phyloP scores from a whole-genome alignment of 2,329 filamentous ascomycete genomes.

The Alternaria viburni region DNA sequence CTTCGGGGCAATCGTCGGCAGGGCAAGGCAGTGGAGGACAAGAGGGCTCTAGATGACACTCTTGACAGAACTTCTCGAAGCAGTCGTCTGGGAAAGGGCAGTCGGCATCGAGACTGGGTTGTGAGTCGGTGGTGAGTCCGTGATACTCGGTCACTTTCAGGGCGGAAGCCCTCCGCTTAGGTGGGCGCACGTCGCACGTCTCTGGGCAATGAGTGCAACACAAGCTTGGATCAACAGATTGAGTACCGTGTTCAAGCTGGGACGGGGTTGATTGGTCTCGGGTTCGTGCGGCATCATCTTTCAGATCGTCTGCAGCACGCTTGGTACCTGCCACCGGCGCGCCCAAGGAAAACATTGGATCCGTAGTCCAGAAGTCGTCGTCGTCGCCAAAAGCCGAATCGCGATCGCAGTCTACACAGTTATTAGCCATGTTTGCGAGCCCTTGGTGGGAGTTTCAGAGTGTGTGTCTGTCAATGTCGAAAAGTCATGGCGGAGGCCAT shows the following conservation, averaged over 20 bases:
- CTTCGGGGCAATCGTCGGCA: constrained; percentile 34
- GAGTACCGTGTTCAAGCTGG: constrained; percentile 6
- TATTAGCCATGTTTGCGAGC: constrained; percentile 37
- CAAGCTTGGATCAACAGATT: constrained; percentile 21
- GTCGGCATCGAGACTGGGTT: constrained; percentile 24
- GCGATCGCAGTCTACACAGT: constrained; percentile 34
- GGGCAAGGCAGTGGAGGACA: constrained; percentile 35
- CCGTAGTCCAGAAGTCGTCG: constrained; percentile 28
- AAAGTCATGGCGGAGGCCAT: constrained; percentile 11
- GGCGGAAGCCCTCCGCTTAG: constrained; percentile 43
- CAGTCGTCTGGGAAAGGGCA: constrained; percentile 44
- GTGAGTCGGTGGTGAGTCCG: constrained; percentile 22
- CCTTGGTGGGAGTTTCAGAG: constrained; percentile 2
- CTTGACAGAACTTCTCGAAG: constrained; percentile 46
- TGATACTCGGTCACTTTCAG: constrained; percentile 41
- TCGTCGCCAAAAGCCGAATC: constrained; percentile 43
- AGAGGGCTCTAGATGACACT: constrained; percentile 37
- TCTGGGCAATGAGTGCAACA: constrained; percentile 35
- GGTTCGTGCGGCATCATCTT: constrained; percentile 18
- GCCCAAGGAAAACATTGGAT: constrained; percentile 37
- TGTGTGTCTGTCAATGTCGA: constrained; percentile 2
- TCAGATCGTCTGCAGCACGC: constrained; percentile 35
- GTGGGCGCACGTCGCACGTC: constrained; percentile 29
- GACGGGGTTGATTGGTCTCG: not conserved
- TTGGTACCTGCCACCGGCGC: constrained; percentile 42